Conservation (phyloP, 2,329 filamentous ascomycete species). For the Fusarium euwallaceae region DNA sequence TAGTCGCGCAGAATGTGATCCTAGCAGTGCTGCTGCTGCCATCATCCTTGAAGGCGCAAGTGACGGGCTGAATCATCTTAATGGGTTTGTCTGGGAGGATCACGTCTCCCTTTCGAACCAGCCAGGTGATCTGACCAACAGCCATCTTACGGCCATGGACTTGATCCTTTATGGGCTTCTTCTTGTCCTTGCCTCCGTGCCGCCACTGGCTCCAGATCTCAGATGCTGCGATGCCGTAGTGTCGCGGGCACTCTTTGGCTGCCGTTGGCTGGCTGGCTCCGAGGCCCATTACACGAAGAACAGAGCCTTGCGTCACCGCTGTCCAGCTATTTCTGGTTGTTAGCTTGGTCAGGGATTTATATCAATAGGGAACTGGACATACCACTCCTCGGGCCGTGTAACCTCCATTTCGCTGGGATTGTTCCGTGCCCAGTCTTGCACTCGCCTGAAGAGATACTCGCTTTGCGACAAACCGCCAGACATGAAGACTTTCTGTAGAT, state of each 20-base stretch:
- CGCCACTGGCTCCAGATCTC: slow-evolving; percentile 7
- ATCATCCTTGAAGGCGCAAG: neutral
- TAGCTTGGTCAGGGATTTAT: neutral
- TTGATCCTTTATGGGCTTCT: neutral
- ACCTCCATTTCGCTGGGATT: slow-evolving; percentile 2
- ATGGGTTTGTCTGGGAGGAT: neutral
- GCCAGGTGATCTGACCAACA: neutral
- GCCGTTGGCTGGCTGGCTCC: neutral
- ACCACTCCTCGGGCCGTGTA: slow-evolving; percentile 6
- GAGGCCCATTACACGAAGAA: slow-evolving; percentile 9
- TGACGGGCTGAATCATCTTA: neutral
- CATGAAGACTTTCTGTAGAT: slow-evolving; percentile 6
- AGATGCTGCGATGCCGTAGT: slow-evolving; percentile 5
- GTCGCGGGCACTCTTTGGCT: neutral
- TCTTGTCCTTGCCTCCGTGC: neutral
- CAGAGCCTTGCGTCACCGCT: slow-evolving; percentile 4
- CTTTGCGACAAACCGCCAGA: slow-evolving; percentile 7
- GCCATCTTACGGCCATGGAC: neutral
- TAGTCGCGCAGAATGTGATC: slow-evolving; percentile 1
- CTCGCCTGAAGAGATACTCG: slow-evolving; percentile 1
- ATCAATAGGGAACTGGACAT: neutral
- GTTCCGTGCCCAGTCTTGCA: neutral
- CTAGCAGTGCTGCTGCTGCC: neutral
- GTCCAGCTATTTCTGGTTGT: slow-evolving; percentile 1
- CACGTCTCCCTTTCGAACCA: neutral